Evolutionary conservation across 208 protist genomes (phyloP).

Genomic region (Spongospora subterranea): DNA sequence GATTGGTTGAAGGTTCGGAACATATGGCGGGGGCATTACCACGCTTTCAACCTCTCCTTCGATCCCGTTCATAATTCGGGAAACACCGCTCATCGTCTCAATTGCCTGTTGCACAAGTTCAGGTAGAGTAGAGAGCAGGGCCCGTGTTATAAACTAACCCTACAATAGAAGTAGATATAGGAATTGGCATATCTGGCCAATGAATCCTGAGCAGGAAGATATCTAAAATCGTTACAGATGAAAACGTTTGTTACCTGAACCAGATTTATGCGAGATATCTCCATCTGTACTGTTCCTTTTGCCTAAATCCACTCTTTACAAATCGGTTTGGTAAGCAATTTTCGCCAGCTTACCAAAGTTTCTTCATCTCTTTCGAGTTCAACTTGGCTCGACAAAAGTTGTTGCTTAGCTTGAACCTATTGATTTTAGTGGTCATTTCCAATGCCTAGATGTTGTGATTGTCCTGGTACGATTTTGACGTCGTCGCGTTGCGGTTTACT

Average conservation of each 20-base stretch:
- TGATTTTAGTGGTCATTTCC: background rate
- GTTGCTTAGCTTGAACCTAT: background rate
- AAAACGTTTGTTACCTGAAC: background rate
- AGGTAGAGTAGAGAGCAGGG: too few relatives aligned
- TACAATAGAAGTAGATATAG: background rate
- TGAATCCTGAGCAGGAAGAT: background rate
- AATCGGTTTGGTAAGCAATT: background rate
- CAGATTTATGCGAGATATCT: background rate
- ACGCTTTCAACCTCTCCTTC: background rate
- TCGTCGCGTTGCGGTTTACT: background rate
- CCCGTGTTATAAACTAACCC: background rate
- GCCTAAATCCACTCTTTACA: background rate
- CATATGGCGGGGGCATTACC: too few relatives aligned
- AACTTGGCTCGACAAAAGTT: background rate
- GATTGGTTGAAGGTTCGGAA: background rate
- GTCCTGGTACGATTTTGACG: background rate
- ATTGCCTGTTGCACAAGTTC: background rate
- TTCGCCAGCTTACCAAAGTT: background rate
- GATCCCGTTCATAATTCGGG: background rate
- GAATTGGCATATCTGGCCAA: background rate
- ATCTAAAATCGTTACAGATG: too few relatives aligned
- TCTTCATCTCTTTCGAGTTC: background rate
- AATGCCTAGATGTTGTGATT: background rate
- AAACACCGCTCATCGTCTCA: background rate
- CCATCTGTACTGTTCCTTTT: background rate